phyloP scores from a whole-genome alignment of 176 grass and related monocot species.

The Dendrocalamus sinicus region DNA sequence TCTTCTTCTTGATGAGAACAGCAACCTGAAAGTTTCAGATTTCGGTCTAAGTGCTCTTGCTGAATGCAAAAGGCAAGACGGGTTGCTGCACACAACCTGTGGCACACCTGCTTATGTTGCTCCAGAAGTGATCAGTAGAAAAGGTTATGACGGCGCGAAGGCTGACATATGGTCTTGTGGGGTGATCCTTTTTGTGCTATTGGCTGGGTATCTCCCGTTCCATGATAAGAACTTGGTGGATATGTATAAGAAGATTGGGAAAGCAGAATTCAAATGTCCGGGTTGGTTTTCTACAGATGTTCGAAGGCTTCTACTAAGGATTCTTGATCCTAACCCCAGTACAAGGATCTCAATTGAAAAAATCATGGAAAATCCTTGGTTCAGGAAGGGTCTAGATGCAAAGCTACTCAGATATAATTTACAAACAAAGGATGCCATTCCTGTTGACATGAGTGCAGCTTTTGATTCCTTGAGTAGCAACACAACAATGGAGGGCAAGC shows the following conservation, averaged over 20 bases:
- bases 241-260: constrained; percentile 97
- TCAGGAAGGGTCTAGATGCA: constrained; percentile 77
- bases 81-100: constrained; percentile 91
- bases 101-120: constrained; percentile 98
- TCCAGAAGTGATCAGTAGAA: constrained; percentile 88
- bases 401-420: constrained; percentile 53
- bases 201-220: constrained; percentile 89
- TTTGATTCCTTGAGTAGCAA: constrained; percentile 2
- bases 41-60: constrained; percentile 81
- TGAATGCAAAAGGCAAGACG: constrained; percentile 71
- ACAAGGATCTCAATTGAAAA: constrained; percentile 82
- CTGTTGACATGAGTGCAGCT: background rate
- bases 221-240: constrained; percentile 93
- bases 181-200: constrained; percentile 86
- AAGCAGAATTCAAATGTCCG: constrained; percentile 84
- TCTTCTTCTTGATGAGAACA: constrained; percentile 84
- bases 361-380: constrained; percentile 96
- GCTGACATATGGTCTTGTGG: constrained; percentile 98
- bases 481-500: constrained; percentile 3
- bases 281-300: constrained; percentile 77
- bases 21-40: constrained; percentile 87
- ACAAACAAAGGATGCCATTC: constrained; percentile 26
- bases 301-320: constrained; percentile 65
- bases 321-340: constrained; percentile 89
- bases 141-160: constrained; percentile 92